Percentiles rank a stretch among this genome's conserved stretches.
phyloP scores from a whole-genome alignment of 2,329 filamentous ascomycete genomes.

The Alternaria panax region DNA sequence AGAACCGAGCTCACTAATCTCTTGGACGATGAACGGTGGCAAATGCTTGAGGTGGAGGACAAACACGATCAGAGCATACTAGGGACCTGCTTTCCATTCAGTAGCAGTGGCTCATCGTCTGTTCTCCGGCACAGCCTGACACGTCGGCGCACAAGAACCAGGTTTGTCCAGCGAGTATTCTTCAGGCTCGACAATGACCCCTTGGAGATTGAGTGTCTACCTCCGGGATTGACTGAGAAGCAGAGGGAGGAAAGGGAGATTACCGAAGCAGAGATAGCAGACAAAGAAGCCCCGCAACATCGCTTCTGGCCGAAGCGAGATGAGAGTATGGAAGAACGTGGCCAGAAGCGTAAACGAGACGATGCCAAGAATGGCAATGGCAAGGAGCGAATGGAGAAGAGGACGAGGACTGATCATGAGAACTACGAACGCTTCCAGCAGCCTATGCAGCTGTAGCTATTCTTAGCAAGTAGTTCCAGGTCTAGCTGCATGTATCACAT shows the following conservation, averaged over 20 bases:
- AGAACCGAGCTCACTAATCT: slow-evolving; percentile 28
- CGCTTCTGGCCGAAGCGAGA: slow-evolving; percentile 35
- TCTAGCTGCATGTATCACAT: too few relatives aligned
- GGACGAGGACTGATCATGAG: background rate
- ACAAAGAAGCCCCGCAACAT: slow-evolving; percentile 21
- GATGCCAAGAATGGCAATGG: background rate
- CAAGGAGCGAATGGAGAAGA: background rate
- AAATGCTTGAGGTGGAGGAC: slow-evolving; percentile 42
- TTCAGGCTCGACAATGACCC: slow-evolving; percentile 37
- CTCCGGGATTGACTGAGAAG: slow-evolving; percentile 16
- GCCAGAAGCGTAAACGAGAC: background rate
- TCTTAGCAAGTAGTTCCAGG: too few relatives aligned
- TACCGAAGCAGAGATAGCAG: slow-evolving; percentile 28
- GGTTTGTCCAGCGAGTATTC: slow-evolving; percentile 46
- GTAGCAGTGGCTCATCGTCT: background rate
- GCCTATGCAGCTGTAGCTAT: background rate
- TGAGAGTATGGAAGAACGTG: background rate
- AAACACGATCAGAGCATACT: slow-evolving; percentile 26
- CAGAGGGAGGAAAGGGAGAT: slow-evolving; percentile 38
- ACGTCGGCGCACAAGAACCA: slow-evolving; percentile 28
- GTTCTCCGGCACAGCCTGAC: slow-evolving; percentile 28
- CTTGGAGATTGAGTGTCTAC: slow-evolving; percentile 16
- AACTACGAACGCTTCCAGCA: background rate
- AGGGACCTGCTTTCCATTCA: slow-evolving; percentile 29
- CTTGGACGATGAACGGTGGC: slow-evolving; percentile 38